Evolutionary conservation across 306 rosid species (phyloP), one percentile per base, ranked within the genome.

Genomic region (Prunus kanzakura): DNA sequence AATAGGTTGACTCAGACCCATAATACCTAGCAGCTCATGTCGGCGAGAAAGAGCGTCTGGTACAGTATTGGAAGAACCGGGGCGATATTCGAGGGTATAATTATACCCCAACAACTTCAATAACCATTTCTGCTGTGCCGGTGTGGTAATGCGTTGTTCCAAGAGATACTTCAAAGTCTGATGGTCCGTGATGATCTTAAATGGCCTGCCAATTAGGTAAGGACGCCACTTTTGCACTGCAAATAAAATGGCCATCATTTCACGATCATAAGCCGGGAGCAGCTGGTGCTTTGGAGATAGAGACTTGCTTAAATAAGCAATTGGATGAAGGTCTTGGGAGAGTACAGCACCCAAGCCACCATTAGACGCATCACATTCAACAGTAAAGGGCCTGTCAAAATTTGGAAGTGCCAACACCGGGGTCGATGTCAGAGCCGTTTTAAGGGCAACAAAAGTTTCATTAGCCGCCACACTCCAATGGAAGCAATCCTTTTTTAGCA

Each of bases 401-500:
- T 52, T 30, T 0, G 18, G 49, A 41, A 78, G 7, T 0, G 67
- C 72, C 0, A 78, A 16, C 2, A 27, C 10, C 0, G 4, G 32
- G 32, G 66, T 64, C 3, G 67, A 18, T 0, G 47, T 11, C 16
- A 78, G 12, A 0, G 30, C n/a, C 0, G 22, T 3, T 1, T 66
- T 38, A 0, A n/a, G 4, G 0, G 2, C 1, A 0, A 0, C 0
- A 7, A 38, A 65, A 0, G 70, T 4, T 1, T 10, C 0, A 0
- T n/a, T 0, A 0, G 18, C 3, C 1, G 0, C 4, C 0, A 4
- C 1, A 10, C 4, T 38, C 11, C 5, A 66, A 0, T 38, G 5
- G 0, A 66, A 66, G 0, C 2, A 4, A 20, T 66, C 30, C 0
- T 1, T 66, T 8, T 41, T 38, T 0, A 65, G 3, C 0, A 65